Evolutionary conservation across 257 asterid species (phyloP), one percentile per base, ranked within the genome.

Genomic region (Gynochthodes officinalis): DNA sequence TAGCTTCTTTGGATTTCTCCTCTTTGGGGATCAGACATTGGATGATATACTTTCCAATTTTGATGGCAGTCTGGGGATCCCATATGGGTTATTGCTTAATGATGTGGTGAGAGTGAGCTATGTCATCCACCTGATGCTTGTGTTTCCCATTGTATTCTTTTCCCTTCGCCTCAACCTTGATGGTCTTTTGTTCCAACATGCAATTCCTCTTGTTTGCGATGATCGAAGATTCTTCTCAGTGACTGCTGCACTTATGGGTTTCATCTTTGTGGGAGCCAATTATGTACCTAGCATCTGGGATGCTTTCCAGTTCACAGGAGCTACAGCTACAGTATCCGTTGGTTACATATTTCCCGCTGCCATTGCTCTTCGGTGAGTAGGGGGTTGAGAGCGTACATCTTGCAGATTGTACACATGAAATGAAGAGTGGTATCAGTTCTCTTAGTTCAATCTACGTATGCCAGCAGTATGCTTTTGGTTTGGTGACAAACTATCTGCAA

Each of bases 301-400:
- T 64, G 97, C 97, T 67, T 91, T 91, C 80, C 97, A 89, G 75
- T 91, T 91, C 78, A 91, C 97, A 35, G 97, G 97, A 35, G 96
- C 97, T 72, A 91, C 97, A 2, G 96, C 97, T 78, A 89, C 95
- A 0, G 95, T 91, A 53, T 52, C 96, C 0, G 96, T 89, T 62
- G 97, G 97, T 37, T 89, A 60, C 84, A 91, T 89, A 54, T 91
- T 89, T 77, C 96, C 97, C 1, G 95, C 95, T 66, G 92, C 92
- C 74, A 81, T 91, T 75, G 87, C 90, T 67, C 90, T 89, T 76
- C 81, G 93, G 96, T 91, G 65, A 81, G 84, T 81, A 13, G 40
- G 32, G 49, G 21, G 35, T n/a, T n/a, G 15, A 25, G 21, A n/a
- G 66, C 32, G 3, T 60, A 14, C 21, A 28, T 58, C 13, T 0